phyloP scores from a whole-genome alignment of 805 yeast species.

The Saccharomycopsis sp. region DNA sequence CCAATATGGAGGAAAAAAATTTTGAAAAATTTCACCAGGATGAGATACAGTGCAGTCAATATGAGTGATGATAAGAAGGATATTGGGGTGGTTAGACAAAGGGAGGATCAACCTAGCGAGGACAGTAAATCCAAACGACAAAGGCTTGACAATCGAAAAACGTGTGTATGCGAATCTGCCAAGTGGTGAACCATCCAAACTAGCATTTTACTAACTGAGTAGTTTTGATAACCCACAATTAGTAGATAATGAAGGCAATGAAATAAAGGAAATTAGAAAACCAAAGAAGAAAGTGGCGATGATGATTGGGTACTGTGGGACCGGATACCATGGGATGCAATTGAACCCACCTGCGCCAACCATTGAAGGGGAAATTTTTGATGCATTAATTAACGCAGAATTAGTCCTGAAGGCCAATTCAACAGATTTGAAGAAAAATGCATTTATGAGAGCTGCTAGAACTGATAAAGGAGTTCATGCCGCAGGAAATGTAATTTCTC shows the following conservation, averaged over 20 bases:
- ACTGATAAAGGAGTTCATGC: constrained; percentile 98
- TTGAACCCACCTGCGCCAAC: constrained; percentile 82
- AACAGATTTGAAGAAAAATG: constrained; percentile 78
- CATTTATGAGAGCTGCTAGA: constrained; percentile 82
- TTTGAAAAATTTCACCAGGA: too few relatives aligned
- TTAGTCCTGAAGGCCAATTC: constrained; percentile 84
- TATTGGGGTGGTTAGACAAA: too few relatives aligned
- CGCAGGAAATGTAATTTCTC: constrained; percentile 84
- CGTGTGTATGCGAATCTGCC: too few relatives aligned
- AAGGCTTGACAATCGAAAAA: too few relatives aligned
- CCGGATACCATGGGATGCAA: constrained; percentile 97
- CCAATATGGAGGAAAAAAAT: too few relatives aligned
- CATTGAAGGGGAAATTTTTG: constrained; percentile 82
- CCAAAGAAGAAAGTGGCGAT: constrained; percentile 90
- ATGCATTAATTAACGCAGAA: constrained; percentile 79
- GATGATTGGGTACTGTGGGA: constrained; percentile 90
- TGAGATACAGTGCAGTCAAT: too few relatives aligned
- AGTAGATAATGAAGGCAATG: constrained; percentile 58
- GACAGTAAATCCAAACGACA: too few relatives aligned
- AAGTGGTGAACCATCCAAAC: too few relatives aligned
- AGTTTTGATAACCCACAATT: too few relatives aligned
- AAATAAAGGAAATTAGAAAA: constrained; percentile 50
- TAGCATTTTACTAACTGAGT: too few relatives aligned
- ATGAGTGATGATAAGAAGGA: too few relatives aligned
- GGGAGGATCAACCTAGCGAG: too few relatives aligned